These are phyloP conservation scores for Tylopilus plumbeoviolaceoides DNA, from an alignment of 768 basidiomycete genomes.

Conservation along the genomic window DNA sequence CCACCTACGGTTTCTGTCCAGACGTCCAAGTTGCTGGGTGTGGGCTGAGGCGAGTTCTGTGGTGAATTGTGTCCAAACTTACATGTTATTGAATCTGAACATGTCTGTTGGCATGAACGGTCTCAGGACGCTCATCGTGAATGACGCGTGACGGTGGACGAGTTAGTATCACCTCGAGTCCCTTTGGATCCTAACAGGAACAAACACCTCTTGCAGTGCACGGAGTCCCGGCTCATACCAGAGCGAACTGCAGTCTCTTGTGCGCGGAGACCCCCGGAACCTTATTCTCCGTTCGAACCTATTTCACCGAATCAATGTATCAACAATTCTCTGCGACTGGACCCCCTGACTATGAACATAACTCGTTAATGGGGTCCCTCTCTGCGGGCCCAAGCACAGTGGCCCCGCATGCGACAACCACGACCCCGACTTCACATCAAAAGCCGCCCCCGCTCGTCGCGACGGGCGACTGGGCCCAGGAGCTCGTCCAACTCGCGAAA, in stretches of 20 bases:
- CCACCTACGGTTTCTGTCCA: constrained; percentile 92
- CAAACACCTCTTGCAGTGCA: constrained; percentile 27
- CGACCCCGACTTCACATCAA: constrained; percentile 19
- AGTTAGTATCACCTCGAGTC: background rate
- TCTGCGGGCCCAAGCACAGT: constrained; percentile 33
- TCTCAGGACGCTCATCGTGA: constrained; percentile 61
- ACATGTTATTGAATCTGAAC: constrained; percentile 93
- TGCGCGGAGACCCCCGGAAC: constrained; percentile 28
- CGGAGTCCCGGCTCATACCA: constrained; percentile 18
- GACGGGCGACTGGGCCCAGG: constrained; percentile 83
- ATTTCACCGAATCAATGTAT: constrained; percentile 32
- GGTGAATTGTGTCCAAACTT: constrained; percentile 21
- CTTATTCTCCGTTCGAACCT: constrained; percentile 15
- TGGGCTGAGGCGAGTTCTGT: constrained; percentile 6
- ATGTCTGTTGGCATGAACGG: constrained; percentile 88
- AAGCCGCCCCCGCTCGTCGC: constrained; percentile 59
- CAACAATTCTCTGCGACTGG: constrained; percentile 32
- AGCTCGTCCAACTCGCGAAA: constrained; percentile 81
- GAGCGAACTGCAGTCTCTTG: constrained; percentile 3
- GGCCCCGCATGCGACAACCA: constrained; percentile 29
- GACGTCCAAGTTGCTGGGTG: constrained; percentile 79
- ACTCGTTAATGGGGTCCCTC: constrained; percentile 29
- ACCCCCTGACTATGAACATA: constrained; percentile 33
- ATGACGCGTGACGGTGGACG: background rate
- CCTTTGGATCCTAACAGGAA: constrained; percentile 28